Evolutionary conservation across 108 stramenopile species (phyloP).

Genomic region (Nannochloropsis salina): DNA sequence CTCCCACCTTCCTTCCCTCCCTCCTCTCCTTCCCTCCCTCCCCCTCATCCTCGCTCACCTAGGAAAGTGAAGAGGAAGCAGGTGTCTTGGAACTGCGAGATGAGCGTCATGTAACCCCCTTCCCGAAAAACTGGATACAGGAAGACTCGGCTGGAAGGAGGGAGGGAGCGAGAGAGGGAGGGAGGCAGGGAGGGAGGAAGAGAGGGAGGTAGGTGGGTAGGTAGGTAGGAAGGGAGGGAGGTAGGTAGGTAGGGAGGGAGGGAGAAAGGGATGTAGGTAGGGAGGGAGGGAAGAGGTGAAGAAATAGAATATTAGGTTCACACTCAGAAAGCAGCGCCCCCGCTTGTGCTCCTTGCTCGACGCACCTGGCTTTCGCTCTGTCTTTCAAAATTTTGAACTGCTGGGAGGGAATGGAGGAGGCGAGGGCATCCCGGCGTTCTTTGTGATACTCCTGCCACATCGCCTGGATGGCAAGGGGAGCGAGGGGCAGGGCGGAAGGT

Average conservation of each 20-base stretch:
- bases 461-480: background rate
- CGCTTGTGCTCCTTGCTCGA: background rate
- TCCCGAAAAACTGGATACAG: background rate
- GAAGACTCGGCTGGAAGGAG: conserved; percentile 13
- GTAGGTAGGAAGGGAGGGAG: too few species aligned
- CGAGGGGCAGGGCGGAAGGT: background rate
- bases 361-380: background rate
- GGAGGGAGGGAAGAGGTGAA: too few species aligned
- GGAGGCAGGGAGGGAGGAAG: background rate
- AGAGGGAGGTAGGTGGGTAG: too few species aligned
- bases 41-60: background rate
- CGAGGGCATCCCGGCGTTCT: background rate
- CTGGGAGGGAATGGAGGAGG: background rate
- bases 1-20: background rate
- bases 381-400: conserved; percentile 20
- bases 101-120: background rate
- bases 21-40: background rate
- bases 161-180: conserved; percentile 15
- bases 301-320: too few species aligned
- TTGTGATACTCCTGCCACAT: conserved; percentile 4
- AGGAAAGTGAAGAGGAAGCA: background rate
- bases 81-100: background rate
- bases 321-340: too few species aligned
- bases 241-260: too few species aligned
- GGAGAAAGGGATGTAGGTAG: too few species aligned